Conservation (phyloP, 495 filamentous ascomycete genomes). For the Elasticomyces elasticus region DNA sequence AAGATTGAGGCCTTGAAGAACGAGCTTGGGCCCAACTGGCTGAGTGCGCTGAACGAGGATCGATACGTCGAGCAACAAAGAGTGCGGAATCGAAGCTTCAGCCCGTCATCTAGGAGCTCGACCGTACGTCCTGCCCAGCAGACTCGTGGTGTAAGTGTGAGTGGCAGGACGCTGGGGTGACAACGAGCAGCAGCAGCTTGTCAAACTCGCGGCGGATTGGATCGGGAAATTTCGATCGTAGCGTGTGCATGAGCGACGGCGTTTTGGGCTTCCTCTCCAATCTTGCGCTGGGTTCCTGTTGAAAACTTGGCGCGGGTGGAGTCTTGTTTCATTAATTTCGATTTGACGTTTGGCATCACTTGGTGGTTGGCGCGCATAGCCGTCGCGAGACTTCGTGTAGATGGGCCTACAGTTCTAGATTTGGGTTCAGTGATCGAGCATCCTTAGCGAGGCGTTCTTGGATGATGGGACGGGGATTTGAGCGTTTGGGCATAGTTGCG, state of each 20-base stretch:
- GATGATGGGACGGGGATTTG: neutral
- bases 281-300: neutral
- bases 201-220: too few relatives aligned
- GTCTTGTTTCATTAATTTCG: neutral
- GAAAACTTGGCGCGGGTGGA: slow-evolving; percentile 4
- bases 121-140: neutral
- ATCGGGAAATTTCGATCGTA: too few relatives aligned
- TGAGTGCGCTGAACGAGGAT: slow-evolving; percentile 75
- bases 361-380: neutral
- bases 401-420: neutral
- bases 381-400: neutral
- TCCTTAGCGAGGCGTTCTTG: slow-evolving; percentile 1
- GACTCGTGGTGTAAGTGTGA: slow-evolving; percentile 11
- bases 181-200: too few relatives aligned
- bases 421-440: neutral
- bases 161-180: slow-evolving; percentile 16
- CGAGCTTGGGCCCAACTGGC: slow-evolving; percentile 75
- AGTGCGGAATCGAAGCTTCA: slow-evolving; percentile 6
- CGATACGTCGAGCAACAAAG: slow-evolving; percentile 11
- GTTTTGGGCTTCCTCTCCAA: slow-evolving; percentile 12
- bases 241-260: slow-evolving; percentile 11
- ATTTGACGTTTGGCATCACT: neutral
- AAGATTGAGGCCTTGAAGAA: slow-evolving; percentile 76
- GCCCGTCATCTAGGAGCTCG: slow-evolving; percentile 10
- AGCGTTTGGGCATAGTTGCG: neutral